Evolutionary conservation across 306 rosid species (phyloP).

Genomic region (Trifolium subterraneum): DNA sequence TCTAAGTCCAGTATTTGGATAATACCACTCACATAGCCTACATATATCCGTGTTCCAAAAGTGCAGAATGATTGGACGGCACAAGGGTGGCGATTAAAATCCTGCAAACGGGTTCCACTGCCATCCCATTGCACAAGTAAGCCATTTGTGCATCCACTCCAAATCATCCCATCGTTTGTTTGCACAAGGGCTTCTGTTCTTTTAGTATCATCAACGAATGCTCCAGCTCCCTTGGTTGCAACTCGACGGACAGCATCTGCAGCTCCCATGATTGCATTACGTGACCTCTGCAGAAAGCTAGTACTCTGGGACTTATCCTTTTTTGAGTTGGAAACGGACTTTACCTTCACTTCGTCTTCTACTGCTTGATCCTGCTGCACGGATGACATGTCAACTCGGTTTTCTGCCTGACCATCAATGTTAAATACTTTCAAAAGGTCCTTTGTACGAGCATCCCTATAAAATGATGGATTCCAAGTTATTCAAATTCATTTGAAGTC

Average conservation of each 20-base stretch:
- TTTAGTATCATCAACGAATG: slow-evolving; percentile 83
- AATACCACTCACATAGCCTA: slow-evolving; percentile 89
- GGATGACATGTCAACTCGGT: slow-evolving; percentile 76
- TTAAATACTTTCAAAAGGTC: slow-evolving; percentile 93
- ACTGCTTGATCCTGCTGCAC: slow-evolving; percentile 79
- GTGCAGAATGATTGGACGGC: slow-evolving; percentile 89
- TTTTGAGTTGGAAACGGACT: slow-evolving; percentile 74
- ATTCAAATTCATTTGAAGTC: slow-evolving; percentile 7
- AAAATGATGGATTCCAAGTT: slow-evolving; percentile 32
- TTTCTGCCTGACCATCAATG: slow-evolving; percentile 87
- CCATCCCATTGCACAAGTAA: slow-evolving; percentile 93
- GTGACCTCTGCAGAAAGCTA: slow-evolving; percentile 84
- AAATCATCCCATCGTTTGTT: slow-evolving; percentile 84
- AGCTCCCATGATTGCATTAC: slow-evolving; percentile 95
- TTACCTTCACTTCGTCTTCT: slow-evolving; percentile 87
- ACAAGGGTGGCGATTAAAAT: slow-evolving; percentile 73
- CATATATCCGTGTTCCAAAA: slow-evolving; percentile 69
- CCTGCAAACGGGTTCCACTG: slow-evolving; percentile 80
- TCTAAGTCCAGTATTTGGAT: slow-evolving; percentile 86
- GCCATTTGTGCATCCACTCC: slow-evolving; percentile 98
- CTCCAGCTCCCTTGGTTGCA: slow-evolving; percentile 94
- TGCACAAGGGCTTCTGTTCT: slow-evolving; percentile 79
- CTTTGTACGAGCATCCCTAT: slow-evolving; percentile 93
- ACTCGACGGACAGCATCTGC: slow-evolving; percentile 98
- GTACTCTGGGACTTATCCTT: slow-evolving; percentile 86